Conservation (phyloP, 108 stramenopile genomes). For the Epithemia pelagica region DNA sequence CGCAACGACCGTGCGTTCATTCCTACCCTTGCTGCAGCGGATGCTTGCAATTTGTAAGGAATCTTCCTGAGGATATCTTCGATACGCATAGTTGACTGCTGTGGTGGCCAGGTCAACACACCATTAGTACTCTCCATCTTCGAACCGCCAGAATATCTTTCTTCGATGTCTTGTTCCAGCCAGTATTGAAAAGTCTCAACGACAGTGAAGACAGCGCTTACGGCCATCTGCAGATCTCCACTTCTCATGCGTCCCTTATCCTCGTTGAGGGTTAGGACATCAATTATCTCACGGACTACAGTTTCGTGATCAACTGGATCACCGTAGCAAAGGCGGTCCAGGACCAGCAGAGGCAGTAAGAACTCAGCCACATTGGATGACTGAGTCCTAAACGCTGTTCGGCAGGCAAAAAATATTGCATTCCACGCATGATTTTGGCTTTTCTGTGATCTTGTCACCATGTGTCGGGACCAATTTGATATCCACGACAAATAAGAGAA, state of each 20-base stretch:
- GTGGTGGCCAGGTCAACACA: constrained; percentile 41
- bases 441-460: constrained; percentile 41
- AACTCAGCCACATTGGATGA: constrained; percentile 72
- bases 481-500: constrained; percentile 67
- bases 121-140: background rate
- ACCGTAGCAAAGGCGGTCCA: constrained; percentile 78
- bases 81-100: constrained; percentile 47
- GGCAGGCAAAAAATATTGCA: constrained; percentile 60
- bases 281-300: constrained; percentile 51
- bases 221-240: constrained; percentile 55
- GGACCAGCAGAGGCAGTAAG: constrained; percentile 70
- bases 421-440: constrained; percentile 55
- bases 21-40: constrained; percentile 62
- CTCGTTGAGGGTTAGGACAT: constrained; percentile 34
- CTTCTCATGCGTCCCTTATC: constrained; percentile 10
- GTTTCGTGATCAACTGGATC: constrained; percentile 36
- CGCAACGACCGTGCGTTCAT: constrained; percentile 76
- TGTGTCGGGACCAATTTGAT: constrained; percentile 34
- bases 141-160: background rate
- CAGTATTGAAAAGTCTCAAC: constrained; percentile 63
- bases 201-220: constrained; percentile 50
- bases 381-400: constrained; percentile 65
- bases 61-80: constrained; percentile 44
- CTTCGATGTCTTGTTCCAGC: constrained; percentile 32
- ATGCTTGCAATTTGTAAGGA: constrained; percentile 46